Base-by-base conservation (phyloP, 2,329 filamentous ascomycete genomes). In the Chaetoscypha palmicola region DNA sequence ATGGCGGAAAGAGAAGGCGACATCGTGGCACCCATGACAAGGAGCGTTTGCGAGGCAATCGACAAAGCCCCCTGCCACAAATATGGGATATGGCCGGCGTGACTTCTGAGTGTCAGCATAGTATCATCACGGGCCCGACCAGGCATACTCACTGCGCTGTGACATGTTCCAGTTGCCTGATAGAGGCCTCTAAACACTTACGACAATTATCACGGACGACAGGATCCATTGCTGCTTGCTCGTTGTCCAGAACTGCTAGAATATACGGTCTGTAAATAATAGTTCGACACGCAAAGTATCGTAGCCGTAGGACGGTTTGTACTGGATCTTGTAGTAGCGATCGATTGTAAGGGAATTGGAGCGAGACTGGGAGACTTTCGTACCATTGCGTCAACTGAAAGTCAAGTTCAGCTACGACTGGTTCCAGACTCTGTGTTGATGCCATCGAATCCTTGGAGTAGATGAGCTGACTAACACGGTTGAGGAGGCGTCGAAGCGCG, bases 211-310 rank as follows among this genome's bases (percentile, higher is more conserved):
- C 84, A 52, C 82, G 76, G 38, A 91, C 85, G 9, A 77, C 73
- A 9, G 77, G 79, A 64, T 91, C 85, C 56, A 83, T 64, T 11
- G 82, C 76, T 17, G 83, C 74, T 52, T 79, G 79, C 56, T 89
- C 84, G 48, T 90, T 86, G 58, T 89, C 81, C 17, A 92, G 66
- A 2, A 90, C 86, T 9, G 84, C 83, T 46, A 89, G 69, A 49
- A 91, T 86, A 62, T 91, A 91, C 0, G 86, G 86, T 21, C 86
- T 76, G 66, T 88, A 91, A 52, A 92, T 91, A 57, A 91, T 90
- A 20, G 86, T 91, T 45, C 85, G 80, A 63, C 86, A 92, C 32
- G 86, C 86, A 62, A 87, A 90, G 66, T 91, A 92, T 22, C 86
- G 77, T 48, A 91, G 69, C 35, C 86, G 75, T 38, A 92, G 68